Evolutionary conservation across 495 filamentous ascomycete species (phyloP), one percentile per base, ranked within the genome.

Genomic region (Penicillium odoratum): DNA sequence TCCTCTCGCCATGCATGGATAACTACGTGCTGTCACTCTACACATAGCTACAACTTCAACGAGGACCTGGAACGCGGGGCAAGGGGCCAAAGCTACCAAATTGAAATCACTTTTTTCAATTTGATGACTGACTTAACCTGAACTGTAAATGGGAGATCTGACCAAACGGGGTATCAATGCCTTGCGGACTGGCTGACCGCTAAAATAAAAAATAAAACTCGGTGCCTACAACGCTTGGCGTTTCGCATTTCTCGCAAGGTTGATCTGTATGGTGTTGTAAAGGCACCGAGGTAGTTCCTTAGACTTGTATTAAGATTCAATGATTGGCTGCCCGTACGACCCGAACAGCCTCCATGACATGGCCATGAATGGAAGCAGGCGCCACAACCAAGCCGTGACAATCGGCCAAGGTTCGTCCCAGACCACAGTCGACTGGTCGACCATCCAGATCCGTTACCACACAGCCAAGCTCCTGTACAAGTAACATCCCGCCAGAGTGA

Each of bases 401-500:
- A 3, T 61, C 68, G 4, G 69, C 69, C 51, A 79, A 57, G 9
- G 66, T 74, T 55, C 77, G 63, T 3, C 77, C 77, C 45, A 69
- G 47, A n/a, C 73, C 65, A 59, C 73, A 77, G 53, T 77, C 69
- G 15, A 79, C 73, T 1, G 66, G 49, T 5, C 57, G 59, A 4
- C 85, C 81, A 49, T 84, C 69, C 3, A 89, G 69, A 60, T 90
- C 87, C 0, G 81, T 88, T 16, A 90, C 76, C 52, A 73, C 73
- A 30, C 83, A 84, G 0, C 88, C 88, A 3, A 85, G 69, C 62
- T 90, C 88, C 68, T 84, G 74, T 46, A 83, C 87, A 31, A 89
- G 73, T 28, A 90, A 67, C 80, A 88, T 85, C 0, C 85, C 86
- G 7, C 86, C 88, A 0, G 83, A 82, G 68, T 90, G 88, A 60